Conservation (phyloP, 768 basidiomycete genomes). For the Tephrocybe sp. region DNA sequence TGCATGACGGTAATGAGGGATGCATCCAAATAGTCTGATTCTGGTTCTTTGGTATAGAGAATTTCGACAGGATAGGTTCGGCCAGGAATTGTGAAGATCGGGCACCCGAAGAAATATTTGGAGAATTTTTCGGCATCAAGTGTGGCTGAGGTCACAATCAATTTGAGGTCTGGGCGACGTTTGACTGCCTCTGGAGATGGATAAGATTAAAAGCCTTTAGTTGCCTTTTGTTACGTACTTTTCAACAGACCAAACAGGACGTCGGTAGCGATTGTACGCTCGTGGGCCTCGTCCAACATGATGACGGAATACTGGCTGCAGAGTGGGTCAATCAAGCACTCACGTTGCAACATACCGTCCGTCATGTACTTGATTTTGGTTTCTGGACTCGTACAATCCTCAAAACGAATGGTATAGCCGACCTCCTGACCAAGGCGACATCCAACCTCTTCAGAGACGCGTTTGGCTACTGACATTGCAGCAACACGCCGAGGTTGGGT, state of each 20-base stretch:
- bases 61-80: constrained; percentile 98
- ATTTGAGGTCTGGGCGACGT: constrained; percentile 91
- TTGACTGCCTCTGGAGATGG: constrained; percentile 80
- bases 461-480: constrained; percentile 98
- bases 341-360: constrained; percentile 98
- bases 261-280: constrained; percentile 97
- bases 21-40: constrained; percentile 95
- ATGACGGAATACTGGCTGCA: constrained; percentile 91
- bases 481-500: constrained; percentile 99
- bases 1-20: constrained; percentile 99
- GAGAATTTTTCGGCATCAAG: constrained; percentile 99
- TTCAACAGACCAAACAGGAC: constrained; percentile 95
- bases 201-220: constrained; percentile 12
- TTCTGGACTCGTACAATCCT: constrained; percentile 98
- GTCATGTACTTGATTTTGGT: constrained; percentile 99
- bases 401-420: constrained; percentile 98
- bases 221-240: constrained; percentile 46
- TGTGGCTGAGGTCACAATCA: constrained; percentile 98
- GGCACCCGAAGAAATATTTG: constrained; percentile 98
- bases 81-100: constrained; percentile 99
- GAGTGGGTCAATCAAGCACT: constrained; percentile 94
- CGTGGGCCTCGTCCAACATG: constrained; percentile 99
- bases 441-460: constrained; percentile 97
- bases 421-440: constrained; percentile 97
- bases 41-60: constrained; percentile 98